Percentiles rank a stretch among this genome's conserved stretches.
Evolutionary conservation across 345 rosid genomes (phyloP).

Genomic region (Laguncularia racemosa): DNA sequence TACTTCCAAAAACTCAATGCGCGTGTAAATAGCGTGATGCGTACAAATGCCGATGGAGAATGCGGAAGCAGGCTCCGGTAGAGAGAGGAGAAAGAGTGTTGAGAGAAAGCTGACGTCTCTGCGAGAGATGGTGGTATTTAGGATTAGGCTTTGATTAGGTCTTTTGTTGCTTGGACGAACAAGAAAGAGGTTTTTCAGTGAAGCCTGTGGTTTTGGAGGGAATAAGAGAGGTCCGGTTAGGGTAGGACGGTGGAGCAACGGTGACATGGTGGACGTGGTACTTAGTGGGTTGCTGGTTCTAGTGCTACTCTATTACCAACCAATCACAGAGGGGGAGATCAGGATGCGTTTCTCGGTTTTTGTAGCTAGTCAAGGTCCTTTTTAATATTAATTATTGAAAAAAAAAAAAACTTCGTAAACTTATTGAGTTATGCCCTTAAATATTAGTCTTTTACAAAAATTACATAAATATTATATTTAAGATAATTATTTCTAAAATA

Average conservation of each 20-base stretch:
- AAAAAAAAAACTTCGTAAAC: too few species aligned
- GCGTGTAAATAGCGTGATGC: background rate
- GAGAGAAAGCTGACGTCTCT: conserved; percentile 39
- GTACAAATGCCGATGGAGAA: conserved; percentile 80
- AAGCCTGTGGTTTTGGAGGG: conserved; percentile 20
- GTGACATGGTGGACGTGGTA: conserved; percentile 14
- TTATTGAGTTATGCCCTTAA: too few species aligned
- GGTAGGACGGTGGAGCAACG: conserved; percentile 29
- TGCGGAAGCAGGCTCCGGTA: conserved; percentile 43
- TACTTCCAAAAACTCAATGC: too few species aligned
- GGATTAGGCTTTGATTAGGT: conserved; percentile 6
- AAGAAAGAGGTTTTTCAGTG: conserved; percentile 9
- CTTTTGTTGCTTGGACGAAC: conserved; percentile 6
- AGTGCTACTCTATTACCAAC: too few species aligned
- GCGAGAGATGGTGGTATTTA: conserved; percentile 27
- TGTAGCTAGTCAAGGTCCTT: too few species aligned
- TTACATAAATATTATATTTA: too few species aligned
- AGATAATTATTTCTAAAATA: too few species aligned
- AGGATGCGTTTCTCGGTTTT: too few species aligned
- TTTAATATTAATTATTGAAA: too few species aligned
- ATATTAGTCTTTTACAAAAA: too few species aligned
- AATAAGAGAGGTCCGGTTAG: conserved; percentile 11
- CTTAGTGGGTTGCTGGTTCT: background rate
- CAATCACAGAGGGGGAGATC: too few species aligned
- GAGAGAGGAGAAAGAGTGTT: conserved; percentile 29